Base-by-base conservation (phyloP, 2,329 filamentous ascomycete species). In the Alternaria arbusti region DNA sequence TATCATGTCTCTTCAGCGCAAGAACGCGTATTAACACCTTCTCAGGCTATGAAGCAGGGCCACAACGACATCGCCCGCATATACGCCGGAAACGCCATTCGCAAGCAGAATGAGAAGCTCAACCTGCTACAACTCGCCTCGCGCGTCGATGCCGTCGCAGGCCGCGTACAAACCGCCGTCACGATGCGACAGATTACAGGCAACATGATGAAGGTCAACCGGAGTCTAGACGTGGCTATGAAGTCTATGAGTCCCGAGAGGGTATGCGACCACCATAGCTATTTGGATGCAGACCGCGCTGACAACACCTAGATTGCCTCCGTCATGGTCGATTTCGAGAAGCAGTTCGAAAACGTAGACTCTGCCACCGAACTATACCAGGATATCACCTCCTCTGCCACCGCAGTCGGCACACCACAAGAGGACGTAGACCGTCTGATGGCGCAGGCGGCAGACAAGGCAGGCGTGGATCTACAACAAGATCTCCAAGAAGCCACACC, bases 401-500 rank as follows among this genome's bases (percentile, higher is more conserved):
- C 93, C 79, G 92, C 81, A 74, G 90, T 83, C 78, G 92, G 84
- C 79, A 94, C 83, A 82, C 92, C 83, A 81, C 88, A 97, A 78
- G 93, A 96, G 71, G 93, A 94, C 70, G 93, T 97, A 2, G 93
- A 97, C 79, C 89, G 93, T 70, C 82, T 97, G 66, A 91, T 97
- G 81, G 90, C 88, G 68, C 91, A 96, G 82, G 88, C 96, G 46
- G 93, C 93, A 66, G 94, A 97, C 79, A 93, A 96, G 79, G 93
- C 92, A 10, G 94, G 94, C 57, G 88, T 97, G 56, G 91, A 96
- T 80, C 84, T 97, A 65, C 89, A 89, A 70, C 87, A 91, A 77
- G 92, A 96, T 81, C 89, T 97, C 80, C 84, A 84, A 59, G 82
- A 82, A 12, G 86, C 90, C 8, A 82, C 86, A 13, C 83, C 86